Conservation (phyloP, 169 alveolate species). For the Eimeria acervulina region DNA sequence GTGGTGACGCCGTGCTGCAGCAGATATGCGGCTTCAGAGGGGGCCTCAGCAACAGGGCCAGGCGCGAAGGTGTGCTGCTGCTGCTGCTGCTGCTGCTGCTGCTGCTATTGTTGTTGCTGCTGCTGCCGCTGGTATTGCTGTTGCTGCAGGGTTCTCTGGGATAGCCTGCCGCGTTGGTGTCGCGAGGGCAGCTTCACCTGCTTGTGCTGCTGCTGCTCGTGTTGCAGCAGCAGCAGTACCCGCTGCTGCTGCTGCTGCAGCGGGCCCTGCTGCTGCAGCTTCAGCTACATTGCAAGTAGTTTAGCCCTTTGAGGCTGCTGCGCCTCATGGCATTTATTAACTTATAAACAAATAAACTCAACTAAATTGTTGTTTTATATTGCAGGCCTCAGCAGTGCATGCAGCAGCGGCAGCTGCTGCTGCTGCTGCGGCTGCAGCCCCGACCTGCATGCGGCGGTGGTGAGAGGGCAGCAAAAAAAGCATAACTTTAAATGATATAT, state of each 20-base stretch:
- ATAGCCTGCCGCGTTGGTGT: not conserved
- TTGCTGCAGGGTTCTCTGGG: not conserved
- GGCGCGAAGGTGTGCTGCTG: not conserved
- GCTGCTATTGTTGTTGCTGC: not conserved
- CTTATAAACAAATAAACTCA: no score
- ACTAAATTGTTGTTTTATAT: no score
- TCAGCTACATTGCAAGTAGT: not conserved
- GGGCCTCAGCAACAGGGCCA: not conserved
- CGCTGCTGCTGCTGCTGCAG: not conserved
- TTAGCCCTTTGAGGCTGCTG: not conserved
- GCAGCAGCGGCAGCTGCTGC: not conserved
- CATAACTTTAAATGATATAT: no score
- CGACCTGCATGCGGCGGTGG: no score
- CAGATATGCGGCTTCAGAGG: not conserved
- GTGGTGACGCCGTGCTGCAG: not conserved
- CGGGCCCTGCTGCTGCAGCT: not conserved
- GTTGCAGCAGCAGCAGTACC: not conserved
- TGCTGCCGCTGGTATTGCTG: not conserved
- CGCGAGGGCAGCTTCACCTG: not conserved
- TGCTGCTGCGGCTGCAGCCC: not conserved
- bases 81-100: not conserved
- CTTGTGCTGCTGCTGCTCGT: slow-evolving; percentile 30
- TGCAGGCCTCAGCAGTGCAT: not conserved
- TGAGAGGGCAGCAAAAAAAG: no score
- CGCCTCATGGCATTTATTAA: not conserved